These are phyloP conservation scores for Pichia cephalocereana DNA, from an alignment of 805 yeast species.

Conservation along the genomic window DNA sequence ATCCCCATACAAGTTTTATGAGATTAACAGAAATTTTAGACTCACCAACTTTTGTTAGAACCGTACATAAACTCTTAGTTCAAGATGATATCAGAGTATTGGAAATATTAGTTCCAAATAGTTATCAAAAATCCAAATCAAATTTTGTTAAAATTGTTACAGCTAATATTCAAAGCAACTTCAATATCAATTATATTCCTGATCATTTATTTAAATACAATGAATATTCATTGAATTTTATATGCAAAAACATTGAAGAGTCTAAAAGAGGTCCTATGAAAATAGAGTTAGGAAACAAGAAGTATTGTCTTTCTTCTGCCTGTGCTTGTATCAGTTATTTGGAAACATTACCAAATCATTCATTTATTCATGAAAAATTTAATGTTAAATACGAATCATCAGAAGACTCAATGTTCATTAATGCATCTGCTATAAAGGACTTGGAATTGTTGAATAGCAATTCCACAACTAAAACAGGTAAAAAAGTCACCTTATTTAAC, in stretches of 20 bases:
- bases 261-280: conserved; percentile 16
- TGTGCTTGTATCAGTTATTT: conserved; percentile 25
- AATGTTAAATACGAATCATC: conserved; percentile 30
- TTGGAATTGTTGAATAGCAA: conserved; percentile 32
- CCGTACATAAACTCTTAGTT: conserved; percentile 32
- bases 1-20: conserved; percentile 30
- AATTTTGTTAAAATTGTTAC: conserved; percentile 30
- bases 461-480: conserved; percentile 11
- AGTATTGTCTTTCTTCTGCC: conserved; percentile 25
- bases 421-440: conserved; percentile 27
- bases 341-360: conserved; percentile 8
- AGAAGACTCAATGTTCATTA: conserved; percentile 36
- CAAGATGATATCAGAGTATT: conserved; percentile 19
- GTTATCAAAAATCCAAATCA: conserved; percentile 16
- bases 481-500: conserved; percentile 28
- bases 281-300: conserved; percentile 22
- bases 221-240: conserved; percentile 1
- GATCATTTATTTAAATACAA: conserved; percentile 18
- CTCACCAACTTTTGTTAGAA: conserved; percentile 37
- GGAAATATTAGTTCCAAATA: conserved; percentile 28
- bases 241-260: conserved; percentile 4
- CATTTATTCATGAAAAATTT: conserved; percentile 21
- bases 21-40: conserved; percentile 31
- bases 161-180: conserved; percentile 10
- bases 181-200: conserved; percentile 19